Evolutionary conservation across 257 asterid genomes (phyloP).

Genomic region (Rehmannia glutinosa): DNA sequence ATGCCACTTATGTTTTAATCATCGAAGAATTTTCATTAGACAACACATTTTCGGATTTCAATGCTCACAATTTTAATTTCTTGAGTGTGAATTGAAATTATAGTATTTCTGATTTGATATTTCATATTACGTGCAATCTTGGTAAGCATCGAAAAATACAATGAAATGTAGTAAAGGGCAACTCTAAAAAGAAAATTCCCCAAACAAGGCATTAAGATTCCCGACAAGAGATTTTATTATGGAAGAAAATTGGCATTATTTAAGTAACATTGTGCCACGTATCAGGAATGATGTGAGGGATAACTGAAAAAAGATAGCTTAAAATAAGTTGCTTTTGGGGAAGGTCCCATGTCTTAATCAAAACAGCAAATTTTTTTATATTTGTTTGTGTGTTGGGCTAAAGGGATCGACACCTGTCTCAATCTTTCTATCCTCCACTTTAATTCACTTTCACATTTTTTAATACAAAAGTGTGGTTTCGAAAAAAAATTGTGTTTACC

Average conservation of each 20-base stretch:
- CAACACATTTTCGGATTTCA: too few relatives aligned
- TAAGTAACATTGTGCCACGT: conserved; percentile 17
- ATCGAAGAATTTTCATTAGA: too few relatives aligned
- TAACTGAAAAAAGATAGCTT: background rate
- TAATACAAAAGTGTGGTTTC: background rate
- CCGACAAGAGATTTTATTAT: background rate
- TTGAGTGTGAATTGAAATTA: too few relatives aligned
- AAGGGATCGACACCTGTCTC: conserved; percentile 16
- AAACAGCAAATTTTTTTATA: background rate
- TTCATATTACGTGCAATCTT: too few relatives aligned
- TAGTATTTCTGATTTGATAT: too few relatives aligned
- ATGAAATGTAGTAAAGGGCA: too few relatives aligned
- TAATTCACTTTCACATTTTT: background rate
- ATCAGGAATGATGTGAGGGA: conserved; percentile 3
- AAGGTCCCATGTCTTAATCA: too few relatives aligned
- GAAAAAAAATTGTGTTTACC: too few relatives aligned
- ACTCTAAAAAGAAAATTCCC: background rate
- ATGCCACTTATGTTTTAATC: background rate
- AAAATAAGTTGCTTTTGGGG: conserved; percentile 8
- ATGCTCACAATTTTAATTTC: too few relatives aligned
- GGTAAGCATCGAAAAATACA: too few relatives aligned
- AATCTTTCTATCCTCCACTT: background rate
- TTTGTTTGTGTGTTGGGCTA: background rate
- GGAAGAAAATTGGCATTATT: background rate
- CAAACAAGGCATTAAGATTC: background rate